A percentile compares a stretch with the other conserved stretches of the same genome.
phyloP scores from a whole-genome alignment of 768 basidiomycete species.

The Mycena sanguinolenta region DNA sequence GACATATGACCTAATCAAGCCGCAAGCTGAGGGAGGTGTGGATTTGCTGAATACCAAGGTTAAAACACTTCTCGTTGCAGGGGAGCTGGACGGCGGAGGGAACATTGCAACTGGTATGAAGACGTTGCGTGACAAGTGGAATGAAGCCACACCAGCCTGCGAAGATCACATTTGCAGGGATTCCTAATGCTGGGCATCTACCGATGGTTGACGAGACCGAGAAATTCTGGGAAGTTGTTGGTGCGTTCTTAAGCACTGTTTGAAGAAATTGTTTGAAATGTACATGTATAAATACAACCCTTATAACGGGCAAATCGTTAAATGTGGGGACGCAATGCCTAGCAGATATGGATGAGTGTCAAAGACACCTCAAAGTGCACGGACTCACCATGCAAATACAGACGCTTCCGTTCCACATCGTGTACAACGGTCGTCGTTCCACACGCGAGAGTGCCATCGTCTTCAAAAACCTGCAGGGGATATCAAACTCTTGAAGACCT shows the following conservation, averaged over 20 bases:
- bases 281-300: slow-evolving; percentile 1
- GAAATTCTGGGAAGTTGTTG: slow-evolving; percentile 53
- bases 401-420: slow-evolving; percentile 60
- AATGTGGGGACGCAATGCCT: slow-evolving; percentile 51
- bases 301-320: slow-evolving; percentile 46
- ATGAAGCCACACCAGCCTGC: slow-evolving; percentile 35
- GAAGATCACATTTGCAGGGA: slow-evolving; percentile 48
- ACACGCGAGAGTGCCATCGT: slow-evolving; percentile 69
- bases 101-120: slow-evolving; percentile 57
- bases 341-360: slow-evolving; percentile 6
- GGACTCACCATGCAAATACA: slow-evolving; percentile 72
- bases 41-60: slow-evolving; percentile 45
- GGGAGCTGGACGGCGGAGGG: slow-evolving; percentile 62
- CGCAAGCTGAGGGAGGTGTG: slow-evolving; percentile 35
- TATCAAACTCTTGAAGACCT: neutral
- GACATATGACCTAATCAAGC: slow-evolving; percentile 55
- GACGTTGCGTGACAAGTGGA: slow-evolving; percentile 51
- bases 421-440: slow-evolving; percentile 70
- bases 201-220: slow-evolving; percentile 67
- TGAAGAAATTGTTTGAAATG: slow-evolving; percentile 8
- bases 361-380: neutral
- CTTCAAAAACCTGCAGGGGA: slow-evolving; percentile 71
- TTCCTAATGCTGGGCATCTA: slow-evolving; percentile 60
- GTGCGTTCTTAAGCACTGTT: slow-evolving; percentile 44
- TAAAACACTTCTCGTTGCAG: slow-evolving; percentile 60